A percentile compares a stretch with the other conserved stretches of the same genome.
Evolutionary conservation across 1,139 yeast species (phyloP).

Genomic region (Suhomyces guaymorum): DNA sequence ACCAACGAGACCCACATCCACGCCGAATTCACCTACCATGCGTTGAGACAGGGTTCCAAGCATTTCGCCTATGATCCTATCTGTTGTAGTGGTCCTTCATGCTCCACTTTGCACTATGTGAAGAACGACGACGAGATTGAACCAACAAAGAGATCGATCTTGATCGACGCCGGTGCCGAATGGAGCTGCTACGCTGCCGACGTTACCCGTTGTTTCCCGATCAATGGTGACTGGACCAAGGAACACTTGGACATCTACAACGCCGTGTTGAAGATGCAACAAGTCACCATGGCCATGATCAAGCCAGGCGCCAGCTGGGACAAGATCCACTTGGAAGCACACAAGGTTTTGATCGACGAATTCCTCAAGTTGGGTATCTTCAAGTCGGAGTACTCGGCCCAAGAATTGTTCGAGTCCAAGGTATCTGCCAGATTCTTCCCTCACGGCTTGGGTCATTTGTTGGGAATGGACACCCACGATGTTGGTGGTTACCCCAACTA

Average conservation of each 20-base stretch:
- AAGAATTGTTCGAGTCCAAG: conserved; percentile 69
- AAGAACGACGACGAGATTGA: conserved; percentile 73
- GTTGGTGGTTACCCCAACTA: conserved; percentile 88
- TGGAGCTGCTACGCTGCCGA: conserved; percentile 93
- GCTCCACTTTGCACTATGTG: conserved; percentile 89
- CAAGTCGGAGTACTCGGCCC: conserved; percentile 54
- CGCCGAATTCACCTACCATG: conserved; percentile 93
- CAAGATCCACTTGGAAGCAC: conserved; percentile 76
- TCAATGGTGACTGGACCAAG: conserved; percentile 82
- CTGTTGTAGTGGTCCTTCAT: conserved; percentile 90
- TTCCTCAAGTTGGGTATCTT: conserved; percentile 79
- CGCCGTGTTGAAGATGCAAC: conserved; percentile 84
- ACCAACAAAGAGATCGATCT: conserved; percentile 55
- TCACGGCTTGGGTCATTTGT: conserved; percentile 90
- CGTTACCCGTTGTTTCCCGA: conserved; percentile 94
- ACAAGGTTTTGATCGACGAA: conserved; percentile 68
- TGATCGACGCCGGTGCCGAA: conserved; percentile 97
- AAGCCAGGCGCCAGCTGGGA: conserved; percentile 89
- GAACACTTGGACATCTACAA: conserved; percentile 84
- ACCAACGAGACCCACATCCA: conserved; percentile 87
- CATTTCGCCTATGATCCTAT: conserved; percentile 90
- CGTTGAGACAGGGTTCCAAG: conserved; percentile 91
- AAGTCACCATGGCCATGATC: conserved; percentile 62
- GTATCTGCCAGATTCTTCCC: conserved; percentile 84
- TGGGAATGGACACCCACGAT: conserved; percentile 96